These are phyloP conservation scores for Phytopythium vexans DNA, from an alignment of 352 stramenopile genomes.

Conservation along the genomic window DNA sequence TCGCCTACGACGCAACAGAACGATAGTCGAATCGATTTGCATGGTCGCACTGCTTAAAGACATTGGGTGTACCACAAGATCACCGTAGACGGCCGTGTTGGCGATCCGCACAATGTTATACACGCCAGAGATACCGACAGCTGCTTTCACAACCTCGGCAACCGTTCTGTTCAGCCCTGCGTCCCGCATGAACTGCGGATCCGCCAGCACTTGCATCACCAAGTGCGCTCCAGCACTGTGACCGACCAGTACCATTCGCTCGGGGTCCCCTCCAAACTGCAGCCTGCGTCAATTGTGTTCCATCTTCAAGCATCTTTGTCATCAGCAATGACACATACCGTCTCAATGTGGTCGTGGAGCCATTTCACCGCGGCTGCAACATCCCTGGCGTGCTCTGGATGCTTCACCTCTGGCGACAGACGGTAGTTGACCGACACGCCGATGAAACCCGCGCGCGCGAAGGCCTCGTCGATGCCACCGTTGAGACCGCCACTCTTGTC, in stretches of 20 bases:
- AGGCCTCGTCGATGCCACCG: conserved; percentile 52
- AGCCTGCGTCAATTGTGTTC: conserved; percentile 1
- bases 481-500: conserved; percentile 74
- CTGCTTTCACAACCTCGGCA: conserved; percentile 37
- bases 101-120: conserved; percentile 85
- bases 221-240: conserved; percentile 82
- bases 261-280: conserved; percentile 70
- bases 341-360: conserved; percentile 61
- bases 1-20: conserved; percentile 17
- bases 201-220: conserved; percentile 62
- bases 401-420: conserved; percentile 68
- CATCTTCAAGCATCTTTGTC: neutral
- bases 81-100: conserved; percentile 68
- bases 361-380: conserved; percentile 58
- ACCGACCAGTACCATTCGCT: conserved; percentile 56
- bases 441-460: conserved; percentile 47
- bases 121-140: conserved; percentile 77
- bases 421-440: conserved; percentile 82
- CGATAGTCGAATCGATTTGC: neutral
- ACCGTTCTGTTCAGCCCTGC: conserved; percentile 30
- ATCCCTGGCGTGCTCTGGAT: conserved; percentile 69
- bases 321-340: conserved; percentile 26
- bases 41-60: neutral
- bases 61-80: conserved; percentile 31
- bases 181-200: conserved; percentile 46